Base-by-base conservation (phyloP, 2,329 filamentous ascomycete species). In the Colletotrichum phormii region DNA sequence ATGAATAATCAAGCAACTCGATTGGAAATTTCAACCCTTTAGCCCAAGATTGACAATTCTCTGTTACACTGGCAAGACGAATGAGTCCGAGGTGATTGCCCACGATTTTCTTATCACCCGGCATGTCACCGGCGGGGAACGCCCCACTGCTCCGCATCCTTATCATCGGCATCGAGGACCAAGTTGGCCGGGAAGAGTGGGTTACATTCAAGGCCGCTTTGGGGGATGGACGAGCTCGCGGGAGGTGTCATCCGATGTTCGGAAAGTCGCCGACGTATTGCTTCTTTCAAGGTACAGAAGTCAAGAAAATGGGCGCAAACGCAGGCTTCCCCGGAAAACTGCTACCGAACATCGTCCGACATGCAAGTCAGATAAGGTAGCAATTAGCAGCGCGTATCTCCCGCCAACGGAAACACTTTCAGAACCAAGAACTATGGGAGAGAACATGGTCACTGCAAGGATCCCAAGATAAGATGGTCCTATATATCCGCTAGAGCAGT, bases 111-210 rank as follows among this genome's bases (percentile, higher is more conserved):
- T 65, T 59, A 65, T 69, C 67, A 55, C 15, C 33, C 57, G 57
- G 65, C 65, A 31, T 55, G 46, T 62, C 22, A 63, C 53, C 37
- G 22, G 53, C 53, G 24, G 53, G 37, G 12, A 24, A 7, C 4
- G 18, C 11, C 5, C 67, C 67, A 65, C 61, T 49, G 22, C 22
- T 58, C 57, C 62, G 51, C 51, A 35, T n/a, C 22, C 53, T 54
- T 67, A 67, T 67, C 64, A 22, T 60, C 57, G 55, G 57, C 46
- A 7, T 33, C 55, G 46, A 49, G 55, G n/a, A 12, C 8, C n/a
- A 31, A 22, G 46, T 61, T n/a, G 61, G 33, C 67, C 67, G 67
- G 61, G 49, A 55, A 18, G 26, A 29, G 37, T 31, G 18, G 46
- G 37, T 54, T 33, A 29, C n/a, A 57, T 46, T 46, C 33, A 42